Evolutionary conservation across 176 grass and related monocot species (phyloP), one percentile per base, ranked within the genome.

Genomic region (Eleusine indica): DNA sequence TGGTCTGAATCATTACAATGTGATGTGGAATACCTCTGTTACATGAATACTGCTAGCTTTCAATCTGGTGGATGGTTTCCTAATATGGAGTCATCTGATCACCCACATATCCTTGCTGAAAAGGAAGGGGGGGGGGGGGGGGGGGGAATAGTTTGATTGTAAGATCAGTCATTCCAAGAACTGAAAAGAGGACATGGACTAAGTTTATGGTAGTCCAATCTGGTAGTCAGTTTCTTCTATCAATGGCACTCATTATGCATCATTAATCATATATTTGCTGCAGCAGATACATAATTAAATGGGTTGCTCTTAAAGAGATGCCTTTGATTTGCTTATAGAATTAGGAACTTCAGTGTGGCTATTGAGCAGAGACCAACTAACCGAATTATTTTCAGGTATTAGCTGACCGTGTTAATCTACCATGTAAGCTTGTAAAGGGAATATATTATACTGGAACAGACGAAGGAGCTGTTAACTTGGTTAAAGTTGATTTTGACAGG

Each of bases 361-460:
- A 8, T 25, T 51, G 60, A 63, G 77, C 51, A 82, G 25, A 43
- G 44, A 70, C n/a, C 14, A 80, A 87, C 43, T 80, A 30, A 85
- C 54, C 40, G 74, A 81, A 84, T 78, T 88, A n/a, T 42, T 76
- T 83, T 86, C 85, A 98, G 93, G 93, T 96, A 81, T 88, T 99
- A 86, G 96, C 96, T 83, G 96, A 99, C 80, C 75, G 79, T 74
- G 86, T 99, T 85, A 92, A 90, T 87, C 78, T 99, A 38, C 93
- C 96, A 46, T 99, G 96, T 84, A 99, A 99, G 74, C 91, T 99
- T 88, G 91, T 99, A 10, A 99, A 93, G 89, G 96, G 93, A 80
- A 94, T 90, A 72, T 99, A 85, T 78, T 90, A 96, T 77, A 94
- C 96, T 13, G 96, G 96, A 78, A 94, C 91, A 17, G 96, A 99